These are phyloP conservation scores for Diaporthe capsici DNA, from an alignment of 2,329 filamentous ascomycete species.

Conservation along the genomic window DNA sequence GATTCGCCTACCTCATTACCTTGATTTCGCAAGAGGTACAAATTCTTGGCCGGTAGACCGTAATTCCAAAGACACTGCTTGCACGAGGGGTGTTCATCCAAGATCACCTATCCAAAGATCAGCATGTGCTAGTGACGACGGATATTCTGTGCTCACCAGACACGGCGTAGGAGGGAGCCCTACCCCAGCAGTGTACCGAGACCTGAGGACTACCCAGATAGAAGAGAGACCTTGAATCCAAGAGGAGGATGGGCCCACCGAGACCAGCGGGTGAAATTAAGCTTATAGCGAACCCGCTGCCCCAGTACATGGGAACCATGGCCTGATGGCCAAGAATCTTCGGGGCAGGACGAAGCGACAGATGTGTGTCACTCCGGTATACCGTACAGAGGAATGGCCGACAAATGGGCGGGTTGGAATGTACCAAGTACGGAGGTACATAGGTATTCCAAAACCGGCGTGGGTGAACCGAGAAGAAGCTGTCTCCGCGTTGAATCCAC, in stretches of 20 bases:
- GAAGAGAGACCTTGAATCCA: slow-evolving; percentile 1
- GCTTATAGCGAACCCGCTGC: slow-evolving; percentile 5
- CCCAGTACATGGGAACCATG: slow-evolving; percentile 29
- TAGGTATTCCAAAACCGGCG: background rate
- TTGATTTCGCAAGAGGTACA: background rate
- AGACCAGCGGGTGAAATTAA: slow-evolving; percentile 24
- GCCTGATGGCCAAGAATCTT: background rate
- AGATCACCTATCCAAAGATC: slow-evolving; percentile 9
- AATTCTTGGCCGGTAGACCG: background rate
- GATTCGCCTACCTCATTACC: background rate
- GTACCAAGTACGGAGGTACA: slow-evolving; percentile 4
- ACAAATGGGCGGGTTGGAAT: background rate
- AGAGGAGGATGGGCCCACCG: slow-evolving; percentile 12
- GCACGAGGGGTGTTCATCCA: background rate
- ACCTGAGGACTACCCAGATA: background rate
- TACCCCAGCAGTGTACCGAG: background rate
- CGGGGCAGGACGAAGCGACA: background rate
- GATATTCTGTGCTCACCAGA: background rate
- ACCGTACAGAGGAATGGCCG: background rate
- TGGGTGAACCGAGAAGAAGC: slow-evolving; percentile 8
- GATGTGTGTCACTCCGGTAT: background rate
- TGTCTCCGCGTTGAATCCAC: slow-evolving; percentile 21
- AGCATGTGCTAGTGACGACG: background rate
- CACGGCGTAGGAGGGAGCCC: background rate
- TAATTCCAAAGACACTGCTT: background rate